Evolutionary conservation across 1,139 yeast species (phyloP).

Genomic region (Scheffersomyces parashehatae): DNA sequence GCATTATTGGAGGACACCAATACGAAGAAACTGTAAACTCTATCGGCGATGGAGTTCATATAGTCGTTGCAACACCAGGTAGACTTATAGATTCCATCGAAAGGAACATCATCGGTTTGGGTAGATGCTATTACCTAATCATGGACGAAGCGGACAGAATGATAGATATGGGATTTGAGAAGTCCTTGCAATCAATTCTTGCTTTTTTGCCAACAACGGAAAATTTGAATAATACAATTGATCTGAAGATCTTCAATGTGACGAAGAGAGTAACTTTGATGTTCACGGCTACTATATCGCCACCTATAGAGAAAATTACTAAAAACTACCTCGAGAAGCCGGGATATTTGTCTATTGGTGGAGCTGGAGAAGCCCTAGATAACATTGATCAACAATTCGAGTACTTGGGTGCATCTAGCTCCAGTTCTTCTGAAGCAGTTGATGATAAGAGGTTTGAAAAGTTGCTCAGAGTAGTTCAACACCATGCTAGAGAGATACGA

Average conservation of each 20-base stretch:
- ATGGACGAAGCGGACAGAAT: slow-evolving; percentile 94
- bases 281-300: slow-evolving; percentile 94
- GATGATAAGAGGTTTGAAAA: slow-evolving; percentile 25
- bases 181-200: slow-evolving; percentile 64
- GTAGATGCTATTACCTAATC: slow-evolving; percentile 66
- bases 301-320: slow-evolving; percentile 67
- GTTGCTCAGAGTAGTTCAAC: slow-evolving; percentile 23
- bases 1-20: slow-evolving; percentile 88
- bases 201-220: slow-evolving; percentile 41
- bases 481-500: slow-evolving; percentile 25
- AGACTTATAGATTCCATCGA: slow-evolving; percentile 80
- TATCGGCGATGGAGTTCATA: slow-evolving; percentile 68
- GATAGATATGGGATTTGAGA: slow-evolving; percentile 95
- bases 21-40: slow-evolving; percentile 71
- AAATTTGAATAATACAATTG: slow-evolving; percentile 20
- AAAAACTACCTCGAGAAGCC: slow-evolving; percentile 62
- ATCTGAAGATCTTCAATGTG: slow-evolving; percentile 29
- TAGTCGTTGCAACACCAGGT: slow-evolving; percentile 94
- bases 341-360: slow-evolving; percentile 65
- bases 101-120: slow-evolving; percentile 58
- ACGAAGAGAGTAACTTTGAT: slow-evolving; percentile 58
- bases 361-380: slow-evolving; percentile 61
- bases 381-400: slow-evolving; percentile 72
- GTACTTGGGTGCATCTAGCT: slow-evolving; percentile 25
- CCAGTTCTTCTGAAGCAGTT: slow-evolving; percentile 15